Base-by-base conservation (phyloP, 192 early-diverging fungal genomes). In the Umbelopsis vinacea region DNA sequence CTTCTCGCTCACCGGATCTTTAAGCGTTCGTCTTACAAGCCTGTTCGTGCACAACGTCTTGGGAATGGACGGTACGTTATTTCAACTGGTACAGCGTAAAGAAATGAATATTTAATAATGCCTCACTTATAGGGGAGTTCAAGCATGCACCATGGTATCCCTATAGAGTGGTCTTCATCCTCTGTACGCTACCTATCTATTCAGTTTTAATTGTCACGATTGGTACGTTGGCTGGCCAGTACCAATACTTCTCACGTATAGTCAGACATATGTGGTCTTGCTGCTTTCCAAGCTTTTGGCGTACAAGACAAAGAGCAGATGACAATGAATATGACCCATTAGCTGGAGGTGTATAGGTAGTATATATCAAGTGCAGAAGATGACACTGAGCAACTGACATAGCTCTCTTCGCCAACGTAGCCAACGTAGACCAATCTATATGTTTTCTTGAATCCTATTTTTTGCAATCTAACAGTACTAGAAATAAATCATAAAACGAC, bases 141-240 rank as follows among this genome's bases (percentile, higher is more conserved):
- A 35, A 52, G 52, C 37, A 14, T 52, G 17, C 15, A 12, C 7
- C 23, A 19, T 73, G 71, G 71, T 38, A 35, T 73, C 66, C 66
- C 1, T 73, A 73, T 73, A 38, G 12, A 3, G 19, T 46, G 2
- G 48, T 73, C 29, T 73, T 73, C 66, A 48, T 73, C 22, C 12
- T 66, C 4, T 48, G 66, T 37, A 63, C 57, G 46, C 4, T 73
- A 3, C n/a, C 50, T 48, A 50, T 73, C 1, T 73, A 73, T 19
- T 67, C 71, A 21, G 17, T 67, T 1, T 40, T 67, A 11, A 67
- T 73, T 11, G 35, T 73, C 15, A 60, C 29, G 1, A 43, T 73
- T 6, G 71, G 71, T 24, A 66, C 60, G 3, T 45, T 60, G 6
- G 46, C 50, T 21, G 60, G 60, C 21, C 71, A 73, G 22, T 52